Conservation (phyloP, 2,329 filamentous ascomycete species). For the Cladosporium sp. region DNA sequence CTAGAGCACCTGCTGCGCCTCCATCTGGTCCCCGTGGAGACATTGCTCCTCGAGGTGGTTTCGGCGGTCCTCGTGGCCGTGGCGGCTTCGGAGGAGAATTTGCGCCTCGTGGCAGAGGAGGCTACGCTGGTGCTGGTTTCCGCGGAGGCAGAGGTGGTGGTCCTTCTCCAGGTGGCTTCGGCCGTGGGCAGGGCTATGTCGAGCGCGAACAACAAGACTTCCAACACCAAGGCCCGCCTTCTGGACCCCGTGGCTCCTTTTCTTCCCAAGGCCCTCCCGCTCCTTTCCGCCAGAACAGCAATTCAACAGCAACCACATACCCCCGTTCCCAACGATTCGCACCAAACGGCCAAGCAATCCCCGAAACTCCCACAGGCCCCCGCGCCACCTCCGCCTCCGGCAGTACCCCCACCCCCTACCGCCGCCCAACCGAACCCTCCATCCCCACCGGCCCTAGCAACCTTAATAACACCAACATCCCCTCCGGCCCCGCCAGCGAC, state of each 20-base stretch:
- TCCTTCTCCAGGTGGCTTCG: constrained; percentile 9
- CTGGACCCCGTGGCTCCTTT: constrained; percentile 30
- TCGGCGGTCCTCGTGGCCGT: constrained; percentile 30
- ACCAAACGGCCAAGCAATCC: constrained; percentile 26
- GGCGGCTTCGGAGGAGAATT: constrained; percentile 34
- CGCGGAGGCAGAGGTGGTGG: constrained; percentile 28
- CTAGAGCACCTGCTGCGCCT: constrained; percentile 21
- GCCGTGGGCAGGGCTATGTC: constrained; percentile 13
- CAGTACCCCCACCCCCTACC: constrained; percentile 24
- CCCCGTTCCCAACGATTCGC: constrained; percentile 43
- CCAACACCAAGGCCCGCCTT: constrained; percentile 23
- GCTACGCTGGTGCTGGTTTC: constrained; percentile 29
- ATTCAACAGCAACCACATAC: constrained; percentile 41
- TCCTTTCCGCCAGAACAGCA: constrained; percentile 39
- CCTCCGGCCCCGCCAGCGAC: constrained; percentile 12
- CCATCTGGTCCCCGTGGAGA: constrained; percentile 27
- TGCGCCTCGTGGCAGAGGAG: constrained; percentile 23
- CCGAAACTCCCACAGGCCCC: constrained; percentile 19
- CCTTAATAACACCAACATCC: neutral
- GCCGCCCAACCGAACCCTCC: constrained; percentile 19
- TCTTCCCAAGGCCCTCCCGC: constrained; percentile 24
- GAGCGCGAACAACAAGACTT: constrained; percentile 13
- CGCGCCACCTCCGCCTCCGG: constrained; percentile 12
- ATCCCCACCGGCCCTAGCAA: constrained; percentile 9
- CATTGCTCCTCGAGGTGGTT: constrained; percentile 35